Evolutionary conservation across 192 early-diverging fungal species (phyloP).

Genomic region (Mortierella antarctica): DNA sequence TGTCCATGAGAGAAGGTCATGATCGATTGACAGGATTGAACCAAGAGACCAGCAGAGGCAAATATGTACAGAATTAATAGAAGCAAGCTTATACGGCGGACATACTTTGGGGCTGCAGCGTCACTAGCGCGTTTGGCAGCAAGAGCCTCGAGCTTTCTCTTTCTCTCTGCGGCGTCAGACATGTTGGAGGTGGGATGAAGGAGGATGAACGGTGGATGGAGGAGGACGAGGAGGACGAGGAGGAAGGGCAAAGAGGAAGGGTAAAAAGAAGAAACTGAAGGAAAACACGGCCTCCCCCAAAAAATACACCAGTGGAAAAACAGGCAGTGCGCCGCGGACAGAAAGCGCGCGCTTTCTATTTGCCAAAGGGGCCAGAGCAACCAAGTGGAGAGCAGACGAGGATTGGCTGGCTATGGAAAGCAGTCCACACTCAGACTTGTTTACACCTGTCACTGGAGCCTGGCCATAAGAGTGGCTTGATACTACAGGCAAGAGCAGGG

Average conservation of each 20-base stretch:
- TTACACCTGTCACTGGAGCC: no score
- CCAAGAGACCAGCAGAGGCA: no score
- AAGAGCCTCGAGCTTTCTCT: conserved; percentile 37
- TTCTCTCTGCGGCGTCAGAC: conserved; percentile 43
- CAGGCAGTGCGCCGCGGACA: neutral
- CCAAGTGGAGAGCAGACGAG: no score
- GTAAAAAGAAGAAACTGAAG: neutral
- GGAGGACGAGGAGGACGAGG: neutral
- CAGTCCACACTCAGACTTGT: no score
- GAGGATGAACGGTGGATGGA: neutral
- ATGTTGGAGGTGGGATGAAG: conserved; percentile 12
- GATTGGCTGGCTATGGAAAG: no score
- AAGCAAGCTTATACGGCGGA: neutral
- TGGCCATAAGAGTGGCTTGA: neutral
- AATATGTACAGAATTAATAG: no score
- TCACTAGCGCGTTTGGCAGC: conserved; percentile 42
- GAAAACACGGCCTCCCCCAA: neutral
- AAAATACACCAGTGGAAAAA: neutral
- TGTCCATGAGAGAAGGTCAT: no score
- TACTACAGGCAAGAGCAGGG: neutral
- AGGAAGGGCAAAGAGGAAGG: neutral
- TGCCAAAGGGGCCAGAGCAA: no score
- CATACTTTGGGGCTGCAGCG: conserved; percentile 12
- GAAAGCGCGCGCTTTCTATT: no score
- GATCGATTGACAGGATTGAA: no score